phyloP scores from a whole-genome alignment of 129 eudicot genomes.

The Solidago caesia region DNA sequence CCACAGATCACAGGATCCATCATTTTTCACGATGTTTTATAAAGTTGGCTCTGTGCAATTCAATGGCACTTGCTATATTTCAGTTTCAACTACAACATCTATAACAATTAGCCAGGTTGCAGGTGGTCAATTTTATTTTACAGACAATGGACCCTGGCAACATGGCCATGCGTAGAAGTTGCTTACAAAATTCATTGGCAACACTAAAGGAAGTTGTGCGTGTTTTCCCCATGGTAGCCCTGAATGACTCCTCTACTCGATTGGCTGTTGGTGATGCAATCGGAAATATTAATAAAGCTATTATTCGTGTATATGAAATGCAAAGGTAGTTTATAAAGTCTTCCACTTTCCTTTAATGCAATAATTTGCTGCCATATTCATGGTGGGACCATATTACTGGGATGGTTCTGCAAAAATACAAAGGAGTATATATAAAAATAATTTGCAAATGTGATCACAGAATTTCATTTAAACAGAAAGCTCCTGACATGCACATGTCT shows the following conservation, averaged over 20 bases:
- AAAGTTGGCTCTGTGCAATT: not conserved
- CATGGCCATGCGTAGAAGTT: slow-evolving; percentile 75
- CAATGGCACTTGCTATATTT: not conserved
- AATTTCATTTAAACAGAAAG: not conserved
- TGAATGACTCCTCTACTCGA: slow-evolving; percentile 72
- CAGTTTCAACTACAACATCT: slow-evolving; percentile 22
- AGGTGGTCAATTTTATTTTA: slow-evolving; percentile 86
- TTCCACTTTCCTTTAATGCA: too few species aligned
- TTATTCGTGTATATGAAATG: slow-evolving; percentile 84
- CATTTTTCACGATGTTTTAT: not conserved
- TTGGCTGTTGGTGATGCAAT: slow-evolving; percentile 98
- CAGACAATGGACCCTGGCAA: slow-evolving; percentile 96
- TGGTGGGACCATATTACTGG: not conserved
- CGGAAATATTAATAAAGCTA: slow-evolving; percentile 63
- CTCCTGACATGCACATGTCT: not conserved
- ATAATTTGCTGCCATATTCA: too few species aligned
- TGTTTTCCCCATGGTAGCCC: slow-evolving; percentile 86
- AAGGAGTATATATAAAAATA: not conserved
- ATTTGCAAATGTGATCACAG: not conserved
- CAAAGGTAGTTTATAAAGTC: slow-evolving; percentile 53
- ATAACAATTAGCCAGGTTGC: slow-evolving; percentile 81
- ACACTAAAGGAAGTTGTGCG: slow-evolving; percentile 77
- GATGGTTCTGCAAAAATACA: not conserved
- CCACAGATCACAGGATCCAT: slow-evolving; percentile 2
- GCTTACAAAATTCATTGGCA: slow-evolving; percentile 77